Conservation (phyloP, 768 basidiomycete genomes). For the Lentinula aciculospora region DNA sequence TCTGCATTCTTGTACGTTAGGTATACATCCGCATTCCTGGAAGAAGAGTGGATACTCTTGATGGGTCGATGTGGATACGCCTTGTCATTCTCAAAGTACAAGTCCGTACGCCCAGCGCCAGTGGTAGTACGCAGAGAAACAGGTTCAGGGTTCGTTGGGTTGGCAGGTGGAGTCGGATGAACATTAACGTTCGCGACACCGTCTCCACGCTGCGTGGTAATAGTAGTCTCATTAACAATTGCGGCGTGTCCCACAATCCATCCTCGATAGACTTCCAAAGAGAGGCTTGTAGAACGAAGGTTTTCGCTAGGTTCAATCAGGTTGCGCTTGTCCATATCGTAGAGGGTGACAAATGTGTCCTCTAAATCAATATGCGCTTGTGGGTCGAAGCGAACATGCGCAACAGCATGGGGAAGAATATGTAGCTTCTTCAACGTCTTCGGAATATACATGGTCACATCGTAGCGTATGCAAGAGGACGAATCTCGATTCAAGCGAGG, state of each 20-base stretch:
- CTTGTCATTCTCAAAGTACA: conserved; percentile 37
- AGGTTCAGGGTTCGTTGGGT: conserved; percentile 24
- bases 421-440: conserved; percentile 42
- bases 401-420: conserved; percentile 33
- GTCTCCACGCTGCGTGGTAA: conserved; percentile 46
- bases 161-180: conserved; percentile 30
- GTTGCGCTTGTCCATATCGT: conserved; percentile 27
- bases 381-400: conserved; percentile 46
- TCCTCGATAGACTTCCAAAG: conserved; percentile 44
- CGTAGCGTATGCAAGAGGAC: conserved; percentile 47
- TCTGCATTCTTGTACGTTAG: conserved; percentile 47
- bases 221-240: conserved; percentile 31
- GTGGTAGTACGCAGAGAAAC: conserved; percentile 41
- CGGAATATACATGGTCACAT: conserved; percentile 47
- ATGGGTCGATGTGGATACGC: conserved; percentile 41
- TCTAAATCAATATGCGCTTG: conserved; percentile 37
- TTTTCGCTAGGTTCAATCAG: conserved; percentile 40
- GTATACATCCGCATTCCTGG: conserved; percentile 48
- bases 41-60: conserved; percentile 38
- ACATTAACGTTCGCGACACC: conserved; percentile 44
- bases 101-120: conserved; percentile 48
- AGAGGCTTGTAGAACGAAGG: conserved; percentile 32
- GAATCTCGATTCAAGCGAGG: conserved; percentile 19
- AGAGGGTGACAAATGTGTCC: conserved; percentile 39
- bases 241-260: conserved; percentile 58